phyloP scores from a whole-genome alignment of 805 yeast genomes.

The Lipomyces spencermartinsiae region DNA sequence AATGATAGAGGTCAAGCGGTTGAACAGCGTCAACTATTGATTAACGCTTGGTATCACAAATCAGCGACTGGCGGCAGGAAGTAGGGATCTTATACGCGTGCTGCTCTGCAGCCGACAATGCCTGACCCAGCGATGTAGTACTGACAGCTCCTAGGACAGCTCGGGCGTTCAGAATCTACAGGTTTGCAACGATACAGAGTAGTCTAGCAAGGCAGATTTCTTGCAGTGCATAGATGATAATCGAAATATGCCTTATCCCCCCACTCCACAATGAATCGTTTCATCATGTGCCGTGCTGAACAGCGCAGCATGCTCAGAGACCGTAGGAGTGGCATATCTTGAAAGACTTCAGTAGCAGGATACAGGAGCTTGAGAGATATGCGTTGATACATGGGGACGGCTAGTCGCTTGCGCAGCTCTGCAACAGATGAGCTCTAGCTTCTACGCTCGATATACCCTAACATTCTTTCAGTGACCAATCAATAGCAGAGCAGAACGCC shows the following conservation, averaged over 20 bases:
- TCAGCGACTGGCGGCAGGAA: neutral
- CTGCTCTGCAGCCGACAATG: neutral
- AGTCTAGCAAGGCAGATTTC: neutral
- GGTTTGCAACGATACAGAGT: neutral
- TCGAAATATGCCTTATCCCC: neutral
- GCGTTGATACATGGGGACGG: neutral
- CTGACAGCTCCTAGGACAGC: neutral
- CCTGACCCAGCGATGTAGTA: neutral
- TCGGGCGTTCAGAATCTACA: neutral
- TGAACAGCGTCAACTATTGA: neutral
- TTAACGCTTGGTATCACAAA: neutral
- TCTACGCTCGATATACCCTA: neutral
- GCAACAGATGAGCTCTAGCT: neutral
- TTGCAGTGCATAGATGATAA: neutral
- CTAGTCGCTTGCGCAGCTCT: neutral
- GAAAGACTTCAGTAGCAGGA: neutral
- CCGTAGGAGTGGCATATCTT: neutral
- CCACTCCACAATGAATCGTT: neutral
- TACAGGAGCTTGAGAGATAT: neutral
- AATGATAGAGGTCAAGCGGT: neutral
- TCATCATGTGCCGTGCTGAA: neutral
- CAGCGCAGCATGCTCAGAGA: neutral
- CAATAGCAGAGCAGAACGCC: neutral
- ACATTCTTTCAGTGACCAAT: neutral
- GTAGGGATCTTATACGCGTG: neutral